Evolutionary conservation across 1,139 yeast genomes (phyloP).

Genomic region (Magnusiomyces paraingens): DNA sequence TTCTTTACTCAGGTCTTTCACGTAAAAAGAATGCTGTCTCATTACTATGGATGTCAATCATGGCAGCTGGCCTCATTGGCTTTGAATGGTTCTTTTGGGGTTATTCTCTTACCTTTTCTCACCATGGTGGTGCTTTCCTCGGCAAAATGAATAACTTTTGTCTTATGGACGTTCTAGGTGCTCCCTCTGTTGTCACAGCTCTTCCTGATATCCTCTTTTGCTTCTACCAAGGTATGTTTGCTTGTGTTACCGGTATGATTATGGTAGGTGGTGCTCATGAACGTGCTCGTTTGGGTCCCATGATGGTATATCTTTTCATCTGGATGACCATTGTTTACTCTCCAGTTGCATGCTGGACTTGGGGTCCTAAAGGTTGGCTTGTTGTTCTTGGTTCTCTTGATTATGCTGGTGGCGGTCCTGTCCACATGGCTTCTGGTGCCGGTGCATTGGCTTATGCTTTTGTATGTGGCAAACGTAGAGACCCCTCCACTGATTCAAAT

Average conservation of each 20-base stretch:
- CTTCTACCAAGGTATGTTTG: conserved; percentile 94
- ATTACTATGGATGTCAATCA: conserved; percentile 86
- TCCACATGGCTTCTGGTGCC: conserved; percentile 89
- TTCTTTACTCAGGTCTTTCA: conserved; percentile 82
- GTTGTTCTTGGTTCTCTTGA: conserved; percentile 75
- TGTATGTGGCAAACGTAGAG: conserved; percentile 84
- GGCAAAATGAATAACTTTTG: conserved; percentile 80
- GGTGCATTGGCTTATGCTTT: conserved; percentile 93
- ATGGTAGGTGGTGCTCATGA: conserved; percentile 98
- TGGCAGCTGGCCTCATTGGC: conserved; percentile 71
- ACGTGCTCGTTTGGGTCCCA: conserved; percentile 92
- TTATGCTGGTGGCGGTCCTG: conserved; percentile 98
- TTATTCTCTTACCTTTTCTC: conserved; percentile 78
- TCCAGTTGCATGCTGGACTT: conserved; percentile 94
- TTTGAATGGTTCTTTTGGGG: conserved; percentile 99
- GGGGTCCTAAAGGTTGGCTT: conserved; percentile 93
- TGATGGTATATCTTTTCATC: conserved; percentile 86
- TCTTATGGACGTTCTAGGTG: conserved; percentile 72
- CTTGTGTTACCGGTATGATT: conserved; percentile 82
- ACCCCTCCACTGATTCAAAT: conserved; percentile 45
- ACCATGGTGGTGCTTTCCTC: conserved; percentile 59
- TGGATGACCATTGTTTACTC: conserved; percentile 97
- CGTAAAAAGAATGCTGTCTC: conserved; percentile 91
- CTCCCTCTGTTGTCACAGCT: conserved; percentile 58
- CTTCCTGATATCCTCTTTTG: conserved; percentile 85